Conservation (phyloP, 2,329 filamentous ascomycete genomes). For the Chalaropsis ovoidea region DNA sequence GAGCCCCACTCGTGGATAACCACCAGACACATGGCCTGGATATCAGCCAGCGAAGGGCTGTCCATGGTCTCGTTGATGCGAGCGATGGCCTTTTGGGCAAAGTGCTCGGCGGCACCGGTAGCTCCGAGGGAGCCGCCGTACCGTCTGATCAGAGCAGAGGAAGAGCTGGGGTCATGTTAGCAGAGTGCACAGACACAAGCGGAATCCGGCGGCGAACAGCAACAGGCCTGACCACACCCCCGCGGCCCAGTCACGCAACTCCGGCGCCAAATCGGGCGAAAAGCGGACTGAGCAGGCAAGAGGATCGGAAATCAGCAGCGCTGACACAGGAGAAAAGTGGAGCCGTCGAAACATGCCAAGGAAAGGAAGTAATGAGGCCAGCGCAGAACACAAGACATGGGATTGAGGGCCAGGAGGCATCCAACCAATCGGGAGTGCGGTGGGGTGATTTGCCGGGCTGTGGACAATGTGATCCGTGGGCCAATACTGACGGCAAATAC, state of each 20-base stretch:
- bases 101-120: conserved; percentile 48
- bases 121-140: conserved; percentile 45
- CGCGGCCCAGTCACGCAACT: neutral
- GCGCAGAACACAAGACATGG: neutral
- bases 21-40: conserved; percentile 51
- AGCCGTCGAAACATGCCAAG: neutral
- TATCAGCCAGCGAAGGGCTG: conserved; percentile 50
- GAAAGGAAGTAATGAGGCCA: neutral
- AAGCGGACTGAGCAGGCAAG: neutral
- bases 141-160: conserved; percentile 46
- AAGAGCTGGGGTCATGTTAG: conserved; percentile 38
- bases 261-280: neutral
- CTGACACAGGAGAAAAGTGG: conserved; percentile 24
- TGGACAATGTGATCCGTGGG: neutral
- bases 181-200: neutral
- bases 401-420: neutral
- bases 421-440: neutral
- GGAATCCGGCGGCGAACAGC: neutral
- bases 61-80: conserved; percentile 50
- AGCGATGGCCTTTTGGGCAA: conserved; percentile 47
- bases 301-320: neutral
- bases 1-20: conserved; percentile 55
- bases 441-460: neutral
- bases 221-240: neutral
- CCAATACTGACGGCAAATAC: too few species aligned